Evolutionary conservation across 768 basidiomycete genomes (phyloP).

Genomic region (Cubamyces lactineus): DNA sequence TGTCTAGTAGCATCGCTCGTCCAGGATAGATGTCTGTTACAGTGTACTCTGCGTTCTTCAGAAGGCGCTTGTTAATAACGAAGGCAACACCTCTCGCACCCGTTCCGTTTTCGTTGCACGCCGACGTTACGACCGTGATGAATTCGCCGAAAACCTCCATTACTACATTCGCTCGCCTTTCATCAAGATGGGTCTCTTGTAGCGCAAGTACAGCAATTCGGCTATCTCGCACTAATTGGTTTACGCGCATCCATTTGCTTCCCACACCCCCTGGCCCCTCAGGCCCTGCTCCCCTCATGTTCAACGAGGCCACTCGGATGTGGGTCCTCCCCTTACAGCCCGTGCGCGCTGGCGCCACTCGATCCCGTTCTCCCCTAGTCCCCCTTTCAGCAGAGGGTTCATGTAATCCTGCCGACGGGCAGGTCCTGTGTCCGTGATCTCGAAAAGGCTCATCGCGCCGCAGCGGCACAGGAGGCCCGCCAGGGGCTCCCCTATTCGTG

Average conservation of each 20-base stretch:
- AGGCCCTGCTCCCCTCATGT: too few relatives aligned
- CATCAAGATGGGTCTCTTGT: not conserved
- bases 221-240: not conserved
- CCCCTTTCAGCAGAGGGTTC: too few relatives aligned
- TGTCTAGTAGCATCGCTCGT: not conserved
- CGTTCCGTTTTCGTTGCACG: not conserved
- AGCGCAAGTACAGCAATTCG: not conserved
- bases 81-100: not conserved
- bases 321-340: too few relatives aligned
- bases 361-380: too few relatives aligned
- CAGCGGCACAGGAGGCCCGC: too few relatives aligned
- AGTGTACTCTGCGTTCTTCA: not conserved
- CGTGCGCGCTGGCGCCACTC: too few relatives aligned
- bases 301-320: too few relatives aligned
- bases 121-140: not conserved
- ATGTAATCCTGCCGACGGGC: too few relatives aligned
- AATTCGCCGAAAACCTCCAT: not conserved
- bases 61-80: not conserved
- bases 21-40: not conserved
- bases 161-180: not conserved
- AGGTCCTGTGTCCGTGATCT: too few relatives aligned
- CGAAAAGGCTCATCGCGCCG: too few relatives aligned
- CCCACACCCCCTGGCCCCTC: too few relatives aligned
- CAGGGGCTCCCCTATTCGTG: too few relatives aligned
- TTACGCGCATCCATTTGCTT: not conserved